Base-by-base conservation (phyloP, 2,329 filamentous ascomycete species). In the Botrytis deweyae region DNA sequence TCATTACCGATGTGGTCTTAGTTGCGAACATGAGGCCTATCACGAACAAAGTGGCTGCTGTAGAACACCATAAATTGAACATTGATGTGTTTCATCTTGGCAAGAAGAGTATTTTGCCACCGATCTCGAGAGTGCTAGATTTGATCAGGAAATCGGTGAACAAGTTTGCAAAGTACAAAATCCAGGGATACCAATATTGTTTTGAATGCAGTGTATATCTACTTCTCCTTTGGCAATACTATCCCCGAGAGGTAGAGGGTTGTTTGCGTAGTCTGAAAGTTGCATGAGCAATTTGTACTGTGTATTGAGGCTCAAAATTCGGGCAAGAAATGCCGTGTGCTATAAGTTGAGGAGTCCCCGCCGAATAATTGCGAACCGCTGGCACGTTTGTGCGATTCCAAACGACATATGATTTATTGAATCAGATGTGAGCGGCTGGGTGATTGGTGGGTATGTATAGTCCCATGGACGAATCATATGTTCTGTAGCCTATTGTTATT, bases 391-490 rank as follows among this genome's bases (percentile, higher is more conserved):
- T 72, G 73, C 46, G 58, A 46, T 44, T 33, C 42, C 55, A 38
- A 55, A 46, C 40, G 18, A 52, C 49, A 52, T 66, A 38, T 77
- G 76, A 77, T 78, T 78, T 68, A 75, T 64, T 62, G 61, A 70
- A 22, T 65, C 74, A 63, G 42, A 72, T 64, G 61, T 68, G 71
- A 68, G 62, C 40, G 40, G 25, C 62, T 67, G 64, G 64, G 44
- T 70, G 25, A 63, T 70, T 40, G 55, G 72, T 73, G 74, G 74
- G 65, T 75, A 75, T 74, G 74, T 77, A 76, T 74, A 67, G 73
- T 74, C 75, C 44, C 59, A 61, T 38, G 70, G 66, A 61, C 77
- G 75, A 80, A 80, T 79, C 77, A 78, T 40, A 52, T 46, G 68
- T 64, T 66, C 52, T 49, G n/a, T 61, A 73, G 72, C 65, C 73